Evolutionary conservation across 441 rosid genomes (phyloP).

Genomic region (Manihot esculenta): DNA sequence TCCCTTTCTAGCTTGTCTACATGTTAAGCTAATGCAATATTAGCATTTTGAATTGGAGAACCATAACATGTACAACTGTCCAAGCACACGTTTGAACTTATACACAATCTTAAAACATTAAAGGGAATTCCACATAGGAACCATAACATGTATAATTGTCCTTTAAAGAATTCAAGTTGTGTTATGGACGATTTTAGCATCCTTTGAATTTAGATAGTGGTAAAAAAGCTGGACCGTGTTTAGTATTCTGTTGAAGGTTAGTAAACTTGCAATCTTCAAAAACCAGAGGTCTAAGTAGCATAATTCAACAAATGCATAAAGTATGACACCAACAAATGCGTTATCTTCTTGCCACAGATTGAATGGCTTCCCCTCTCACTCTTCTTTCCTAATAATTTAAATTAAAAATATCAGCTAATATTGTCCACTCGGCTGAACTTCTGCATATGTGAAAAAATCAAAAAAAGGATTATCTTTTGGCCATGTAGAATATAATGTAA

Average conservation of each 20-base stretch:
- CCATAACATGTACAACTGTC: no score
- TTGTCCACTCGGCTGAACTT: conserved; percentile 14
- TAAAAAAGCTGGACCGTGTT: neutral
- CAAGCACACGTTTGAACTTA: no score
- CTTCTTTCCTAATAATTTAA: neutral
- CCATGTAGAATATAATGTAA: conserved; percentile 34
- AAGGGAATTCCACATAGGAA: no score
- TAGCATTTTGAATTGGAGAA: neutral
- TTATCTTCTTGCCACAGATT: neutral
- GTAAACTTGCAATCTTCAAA: neutral
- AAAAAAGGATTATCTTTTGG: conserved; percentile 28
- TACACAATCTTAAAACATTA: no score
- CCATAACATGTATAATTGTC: no score
- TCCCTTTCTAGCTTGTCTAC: neutral
- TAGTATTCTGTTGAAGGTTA: neutral
- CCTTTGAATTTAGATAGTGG: neutral
- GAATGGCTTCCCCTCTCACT: neutral
- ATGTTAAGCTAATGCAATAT: no score
- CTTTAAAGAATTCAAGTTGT: no score
- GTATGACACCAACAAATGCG: conserved; percentile 1
- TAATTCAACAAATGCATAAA: neutral
- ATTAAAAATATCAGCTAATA: neutral
- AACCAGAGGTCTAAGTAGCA: neutral
- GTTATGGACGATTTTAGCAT: no score
- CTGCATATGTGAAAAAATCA: neutral